A percentile compares a stretch with the other conserved stretches of the same genome.
Conservation (phyloP, 2,329 filamentous ascomycete genomes). For the Colletotrichum sp. region DNA sequence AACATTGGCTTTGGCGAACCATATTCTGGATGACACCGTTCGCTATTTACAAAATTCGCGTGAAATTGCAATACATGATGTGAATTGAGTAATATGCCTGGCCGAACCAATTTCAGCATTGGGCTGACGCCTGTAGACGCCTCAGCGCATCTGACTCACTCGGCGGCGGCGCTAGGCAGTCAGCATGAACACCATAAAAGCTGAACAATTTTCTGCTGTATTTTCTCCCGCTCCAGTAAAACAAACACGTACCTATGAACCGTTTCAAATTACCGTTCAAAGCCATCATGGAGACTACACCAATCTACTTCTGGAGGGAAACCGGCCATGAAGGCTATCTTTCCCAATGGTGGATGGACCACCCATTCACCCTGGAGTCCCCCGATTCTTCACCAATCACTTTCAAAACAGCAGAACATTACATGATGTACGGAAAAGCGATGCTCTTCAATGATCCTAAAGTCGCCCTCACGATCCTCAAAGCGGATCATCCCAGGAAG, state of each 20-base stretch:
- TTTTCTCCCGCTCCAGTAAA: accelerated
- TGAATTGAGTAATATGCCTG: not conserved
- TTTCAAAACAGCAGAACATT: slow-evolving; percentile 60
- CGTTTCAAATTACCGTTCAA: not conserved
- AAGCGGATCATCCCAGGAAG: slow-evolving; percentile 46
- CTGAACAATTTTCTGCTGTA: accelerated
- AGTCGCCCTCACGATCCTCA: slow-evolving; percentile 53
- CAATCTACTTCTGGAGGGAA: slow-evolving; percentile 54
- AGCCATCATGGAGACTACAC: not conserved
- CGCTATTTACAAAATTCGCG: not conserved
- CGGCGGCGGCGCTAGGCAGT: not conserved
- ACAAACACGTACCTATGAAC: not conserved
- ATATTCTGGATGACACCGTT: accelerated
- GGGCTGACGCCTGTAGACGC: not conserved
- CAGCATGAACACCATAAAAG: not conserved
- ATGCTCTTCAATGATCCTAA: slow-evolving; percentile 50
- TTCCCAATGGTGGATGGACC: slow-evolving; percentile 65
- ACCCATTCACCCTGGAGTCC: slow-evolving; percentile 37
- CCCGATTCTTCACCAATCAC: slow-evolving; percentile 35
- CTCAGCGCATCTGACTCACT: slow-evolving; percentile 6
- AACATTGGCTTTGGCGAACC: not conserved
- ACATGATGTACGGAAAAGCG: slow-evolving; percentile 62
- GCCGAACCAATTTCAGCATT: not conserved
- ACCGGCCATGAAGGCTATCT: slow-evolving; percentile 57
- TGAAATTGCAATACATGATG: not conserved